These are phyloP conservation scores for Nematocida minor DNA, from an alignment of 371 early-diverging fungal species.

Conservation along the genomic window DNA sequence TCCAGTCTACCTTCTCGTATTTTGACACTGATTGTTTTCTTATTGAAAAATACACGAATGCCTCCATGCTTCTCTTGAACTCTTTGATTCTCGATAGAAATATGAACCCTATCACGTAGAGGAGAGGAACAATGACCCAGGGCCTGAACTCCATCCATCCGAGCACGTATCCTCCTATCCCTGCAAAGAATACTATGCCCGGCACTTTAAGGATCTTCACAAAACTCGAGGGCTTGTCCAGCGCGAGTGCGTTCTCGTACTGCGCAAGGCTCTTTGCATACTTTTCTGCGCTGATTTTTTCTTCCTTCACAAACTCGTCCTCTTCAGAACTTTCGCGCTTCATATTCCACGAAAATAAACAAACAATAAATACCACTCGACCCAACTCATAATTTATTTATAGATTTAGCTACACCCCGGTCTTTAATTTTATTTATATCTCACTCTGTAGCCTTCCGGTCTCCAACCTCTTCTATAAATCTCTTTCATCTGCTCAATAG, in stretches of 20 bases:
- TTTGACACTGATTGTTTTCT: conserved; percentile 53
- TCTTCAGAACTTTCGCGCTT: conserved; percentile 6
- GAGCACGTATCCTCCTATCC: conserved; percentile 55
- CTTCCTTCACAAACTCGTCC: conserved; percentile 38
- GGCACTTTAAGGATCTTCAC: conserved; percentile 59
- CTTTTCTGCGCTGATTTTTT: conserved; percentile 42
- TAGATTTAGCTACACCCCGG: too few species aligned
- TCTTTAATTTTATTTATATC: too few species aligned
- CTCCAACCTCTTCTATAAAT: too few species aligned
- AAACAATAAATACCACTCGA: conserved; percentile 3
- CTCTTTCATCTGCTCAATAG: too few species aligned
- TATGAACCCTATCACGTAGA: conserved; percentile 60
- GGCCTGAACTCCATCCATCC: conserved; percentile 54
- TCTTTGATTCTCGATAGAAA: conserved; percentile 56
- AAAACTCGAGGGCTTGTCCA: conserved; percentile 53
- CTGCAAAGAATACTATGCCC: conserved; percentile 57
- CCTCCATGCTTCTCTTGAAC: conserved; percentile 61
- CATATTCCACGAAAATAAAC: background rate
- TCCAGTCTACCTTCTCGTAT: conserved; percentile 82
- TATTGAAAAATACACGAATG: conserved; percentile 54
- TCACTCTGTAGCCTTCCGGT: too few species aligned
- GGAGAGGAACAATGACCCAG: conserved; percentile 54
- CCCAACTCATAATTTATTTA: too few species aligned
- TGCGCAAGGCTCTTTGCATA: conserved; percentile 38
- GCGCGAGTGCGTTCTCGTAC: conserved; percentile 57